These are phyloP conservation scores for Eucalyptus erythrocorys DNA, from an alignment of 345 rosid genomes.

Conservation along the genomic window DNA sequence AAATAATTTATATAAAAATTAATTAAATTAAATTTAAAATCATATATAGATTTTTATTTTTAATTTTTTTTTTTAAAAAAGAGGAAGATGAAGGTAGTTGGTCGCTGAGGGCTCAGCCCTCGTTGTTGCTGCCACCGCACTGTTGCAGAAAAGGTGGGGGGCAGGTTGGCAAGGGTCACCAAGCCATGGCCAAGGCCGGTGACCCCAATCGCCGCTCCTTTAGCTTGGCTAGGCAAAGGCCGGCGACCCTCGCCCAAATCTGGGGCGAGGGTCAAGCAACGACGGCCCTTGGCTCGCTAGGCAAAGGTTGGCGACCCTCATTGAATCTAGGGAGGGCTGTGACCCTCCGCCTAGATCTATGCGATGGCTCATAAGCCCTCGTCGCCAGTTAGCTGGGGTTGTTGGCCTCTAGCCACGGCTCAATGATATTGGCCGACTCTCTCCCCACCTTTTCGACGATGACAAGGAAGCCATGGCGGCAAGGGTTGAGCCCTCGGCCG, in stretches of 20 bases:
- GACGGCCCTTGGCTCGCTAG: fast-evolving
- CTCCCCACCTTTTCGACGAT: fast-evolving
- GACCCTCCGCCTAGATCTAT: too few relatives aligned
- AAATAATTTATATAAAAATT: too few relatives aligned
- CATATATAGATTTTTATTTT: too few relatives aligned
- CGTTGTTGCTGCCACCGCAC: fast-evolving
- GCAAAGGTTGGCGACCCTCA: fast-evolving
- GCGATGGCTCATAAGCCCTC: too few relatives aligned
- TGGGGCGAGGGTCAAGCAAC: fast-evolving
- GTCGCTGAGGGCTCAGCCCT: fast-evolving
- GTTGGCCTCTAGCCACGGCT: fast-evolving
- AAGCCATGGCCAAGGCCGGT: fast-evolving
- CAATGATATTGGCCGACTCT: fast-evolving
- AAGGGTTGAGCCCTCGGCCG: too few relatives aligned
- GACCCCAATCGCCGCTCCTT: too few relatives aligned
- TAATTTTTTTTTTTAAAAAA: too few relatives aligned
- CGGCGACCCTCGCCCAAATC: fast-evolving
- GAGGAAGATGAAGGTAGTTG: fast-evolving
- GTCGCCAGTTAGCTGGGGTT: fast-evolving
- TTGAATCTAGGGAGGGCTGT: fast-evolving
- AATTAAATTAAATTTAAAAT: too few relatives aligned
- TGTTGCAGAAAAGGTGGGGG: fast-evolving
- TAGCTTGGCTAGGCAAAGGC: too few relatives aligned
- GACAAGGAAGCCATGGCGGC: fast-evolving
- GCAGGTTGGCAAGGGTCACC: fast-evolving